Base-by-base conservation (phyloP, 805 yeast genomes). In the Wickerhamiella siamensis region DNA sequence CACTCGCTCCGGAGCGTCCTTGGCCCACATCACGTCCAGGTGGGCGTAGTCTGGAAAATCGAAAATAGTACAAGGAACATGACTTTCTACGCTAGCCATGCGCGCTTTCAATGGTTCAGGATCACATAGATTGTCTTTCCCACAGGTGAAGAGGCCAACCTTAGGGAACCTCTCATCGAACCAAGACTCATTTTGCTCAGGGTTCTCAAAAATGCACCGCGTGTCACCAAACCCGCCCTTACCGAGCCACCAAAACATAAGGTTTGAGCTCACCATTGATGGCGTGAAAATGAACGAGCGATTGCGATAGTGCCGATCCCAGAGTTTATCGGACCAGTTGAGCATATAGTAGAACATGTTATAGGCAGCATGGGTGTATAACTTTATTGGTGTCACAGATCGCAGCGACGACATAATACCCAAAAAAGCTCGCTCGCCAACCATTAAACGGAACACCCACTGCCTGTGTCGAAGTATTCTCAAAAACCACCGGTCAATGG, bases 191-290 rank as follows among this genome's bases (percentile, higher is more conserved):
- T 21, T 70, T 61, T 48, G 65, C 69, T 10, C 77, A 12, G 29
- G 29, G 29, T 24, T 24, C 70, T 51, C 80, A 69, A 48, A 76
- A 66, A 29, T 74, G 60, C 70, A 64, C 40, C 74, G 65, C 5
- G 69, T 60, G 46, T 64, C 66, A 35, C 71, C 71, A 60, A 74
- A 61, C 49, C 79, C 66, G 43, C 59, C 62, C 6, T 57, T 54
- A 34, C 76, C 75, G 17, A 86, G 64, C 97, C 97, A 88, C 96
- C 97, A 91, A 36, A 74, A 69, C 94, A 88, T 86, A 43, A 83
- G 65, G 48, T 76, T 74, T 1, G 84, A 69, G 20, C 93, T 78
- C 14, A 87, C 79, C 57, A 74, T 81, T 4, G 81, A 83, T 0
- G 95, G 95, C 2, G 94, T 79, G 57, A 84, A 87, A 4, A 87